These are phyloP conservation scores for Polygonum aviculare DNA, from an alignment of 148 eudicot genomes.

Conservation along the genomic window DNA sequence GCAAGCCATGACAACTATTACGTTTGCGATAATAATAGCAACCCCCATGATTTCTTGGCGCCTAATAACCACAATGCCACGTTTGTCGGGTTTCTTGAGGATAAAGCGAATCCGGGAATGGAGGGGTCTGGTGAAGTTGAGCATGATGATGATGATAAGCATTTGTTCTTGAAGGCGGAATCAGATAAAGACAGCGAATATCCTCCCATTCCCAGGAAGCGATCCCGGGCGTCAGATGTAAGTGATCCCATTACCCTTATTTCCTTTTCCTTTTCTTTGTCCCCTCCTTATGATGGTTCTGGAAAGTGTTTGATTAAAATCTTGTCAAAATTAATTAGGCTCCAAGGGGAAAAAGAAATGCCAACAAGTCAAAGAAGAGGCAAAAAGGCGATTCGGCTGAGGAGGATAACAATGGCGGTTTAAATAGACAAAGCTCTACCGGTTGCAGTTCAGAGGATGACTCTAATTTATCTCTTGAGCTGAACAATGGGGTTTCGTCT, in stretches of 20 bases:
- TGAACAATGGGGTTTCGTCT: constrained; percentile 16
- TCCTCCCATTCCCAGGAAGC: constrained; percentile 28
- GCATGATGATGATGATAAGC: constrained; percentile 14
- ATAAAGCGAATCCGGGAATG: constrained; percentile 15
- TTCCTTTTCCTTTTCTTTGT: neutral
- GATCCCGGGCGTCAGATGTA: constrained; percentile 39
- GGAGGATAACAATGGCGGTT: constrained; percentile 23
- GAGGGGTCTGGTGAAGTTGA: constrained; percentile 25
- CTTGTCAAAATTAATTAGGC: constrained; percentile 12
- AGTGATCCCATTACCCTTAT: neutral
- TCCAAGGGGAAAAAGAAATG: constrained; percentile 43
- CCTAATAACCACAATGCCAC: constrained; percentile 14
- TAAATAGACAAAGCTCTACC: constrained; percentile 21
- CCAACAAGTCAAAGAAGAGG: constrained; percentile 34
- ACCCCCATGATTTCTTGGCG: constrained; percentile 16
- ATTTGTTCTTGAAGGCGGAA: constrained; percentile 19
- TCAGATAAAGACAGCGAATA: constrained; percentile 14
- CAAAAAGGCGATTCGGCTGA: constrained; percentile 10
- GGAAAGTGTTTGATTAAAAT: neutral
- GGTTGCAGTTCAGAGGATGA: constrained; percentile 40
- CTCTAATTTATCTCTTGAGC: constrained; percentile 31
- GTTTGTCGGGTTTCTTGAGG: constrained; percentile 7
- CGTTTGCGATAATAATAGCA: neutral
- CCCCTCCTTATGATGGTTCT: neutral
- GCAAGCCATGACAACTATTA: constrained; percentile 21